phyloP scores from a whole-genome alignment of 441 rosid species.

The Gossypium gossypioides region DNA sequence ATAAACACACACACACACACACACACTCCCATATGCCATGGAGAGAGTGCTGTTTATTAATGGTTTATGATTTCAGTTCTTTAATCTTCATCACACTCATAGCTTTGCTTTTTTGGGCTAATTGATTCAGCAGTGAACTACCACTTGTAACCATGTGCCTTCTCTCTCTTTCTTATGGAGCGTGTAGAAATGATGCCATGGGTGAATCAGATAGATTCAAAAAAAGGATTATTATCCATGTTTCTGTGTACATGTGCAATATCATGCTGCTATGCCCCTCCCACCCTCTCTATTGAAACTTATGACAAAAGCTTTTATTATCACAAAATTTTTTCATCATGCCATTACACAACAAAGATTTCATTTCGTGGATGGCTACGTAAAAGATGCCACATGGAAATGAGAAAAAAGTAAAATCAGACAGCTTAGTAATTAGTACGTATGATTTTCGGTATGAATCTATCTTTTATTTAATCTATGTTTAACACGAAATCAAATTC shows the following conservation, averaged over 20 bases:
- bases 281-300: neutral
- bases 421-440: neutral
- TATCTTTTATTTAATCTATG: too few species aligned
- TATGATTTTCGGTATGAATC: neutral
- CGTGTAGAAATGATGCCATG: conserved; percentile 6
- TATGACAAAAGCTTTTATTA: neutral
- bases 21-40: neutral
- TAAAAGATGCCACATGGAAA: neutral
- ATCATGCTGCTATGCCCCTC: neutral
- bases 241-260: neutral
- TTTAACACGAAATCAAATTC: too few species aligned
- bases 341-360: neutral
- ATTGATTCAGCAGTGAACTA: neutral
- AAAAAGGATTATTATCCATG: neutral
- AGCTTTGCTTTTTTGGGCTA: neutral
- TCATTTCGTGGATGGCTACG: neutral
- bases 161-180: neutral
- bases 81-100: neutral
- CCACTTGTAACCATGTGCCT: conserved; percentile 1
- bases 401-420: neutral
- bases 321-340: neutral
- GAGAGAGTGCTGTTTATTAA: neutral
- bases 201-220: neutral
- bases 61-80: neutral
- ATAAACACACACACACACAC: too few species aligned